These are phyloP conservation scores for Clonostachys chloroleuca DNA, from an alignment of 2,329 filamentous ascomycete species.

Conservation along the genomic window DNA sequence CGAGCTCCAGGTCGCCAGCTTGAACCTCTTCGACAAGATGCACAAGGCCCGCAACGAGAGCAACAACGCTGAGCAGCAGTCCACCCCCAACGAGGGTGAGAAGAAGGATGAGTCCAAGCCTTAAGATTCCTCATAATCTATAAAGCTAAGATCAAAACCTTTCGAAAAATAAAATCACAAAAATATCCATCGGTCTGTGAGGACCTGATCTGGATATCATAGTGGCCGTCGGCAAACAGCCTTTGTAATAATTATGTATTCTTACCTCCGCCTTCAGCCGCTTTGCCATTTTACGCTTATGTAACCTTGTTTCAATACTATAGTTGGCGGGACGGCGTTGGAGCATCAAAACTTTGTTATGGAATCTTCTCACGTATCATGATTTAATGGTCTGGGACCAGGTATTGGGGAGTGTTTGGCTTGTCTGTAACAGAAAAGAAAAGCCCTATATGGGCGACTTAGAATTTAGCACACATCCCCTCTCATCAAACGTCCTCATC, in stretches of 20 bases:
- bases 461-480: slow-evolving; percentile 2
- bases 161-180: not conserved
- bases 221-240: too few species aligned
- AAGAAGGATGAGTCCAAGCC: slow-evolving; percentile 74
- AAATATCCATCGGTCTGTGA: too few species aligned
- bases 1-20: slow-evolving; percentile 89
- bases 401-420: not conserved
- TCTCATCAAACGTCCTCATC: not conserved
- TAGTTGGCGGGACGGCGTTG: slow-evolving; percentile 44
- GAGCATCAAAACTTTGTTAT: slow-evolving; percentile 42
- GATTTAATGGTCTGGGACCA: too few species aligned
- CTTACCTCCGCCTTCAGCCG: slow-evolving; percentile 35
- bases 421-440: not conserved
- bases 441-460: slow-evolving; percentile 1
- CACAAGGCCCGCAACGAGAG: slow-evolving; percentile 84
- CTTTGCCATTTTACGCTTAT: slow-evolving; percentile 26
- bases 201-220: too few species aligned
- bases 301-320: slow-evolving; percentile 40
- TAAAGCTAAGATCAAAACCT: slow-evolving; percentile 10
- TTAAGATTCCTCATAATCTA: slow-evolving; percentile 31
- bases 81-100: slow-evolving; percentile 34
- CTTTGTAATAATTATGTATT: slow-evolving; percentile 46
- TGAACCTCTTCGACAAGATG: slow-evolving; percentile 99
- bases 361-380: slow-evolving; percentile 37
- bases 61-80: slow-evolving; percentile 46